Conservation (phyloP, 441 rosid species). For the Pelargonium myrrhifolium region DNA sequence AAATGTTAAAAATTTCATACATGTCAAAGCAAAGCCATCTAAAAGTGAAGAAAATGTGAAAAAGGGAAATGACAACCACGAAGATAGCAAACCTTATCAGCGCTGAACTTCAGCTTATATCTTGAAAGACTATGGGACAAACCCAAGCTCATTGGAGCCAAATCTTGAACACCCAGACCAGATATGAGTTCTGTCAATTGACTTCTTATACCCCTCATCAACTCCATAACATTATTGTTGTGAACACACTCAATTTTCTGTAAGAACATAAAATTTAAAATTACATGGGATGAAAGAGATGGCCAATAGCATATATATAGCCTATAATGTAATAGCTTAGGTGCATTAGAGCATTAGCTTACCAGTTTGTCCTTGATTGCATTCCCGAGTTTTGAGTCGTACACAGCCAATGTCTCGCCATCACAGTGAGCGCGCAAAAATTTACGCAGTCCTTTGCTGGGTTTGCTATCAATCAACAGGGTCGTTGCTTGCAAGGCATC, state of each 20-base stretch:
- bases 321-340: neutral
- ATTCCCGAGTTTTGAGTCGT: conserved; percentile 93
- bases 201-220: conserved; percentile 79
- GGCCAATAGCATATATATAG: neutral
- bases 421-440: conserved; percentile 58
- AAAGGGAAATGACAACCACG: neutral
- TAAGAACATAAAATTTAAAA: conserved; percentile 14
- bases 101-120: conserved; percentile 81
- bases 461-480: conserved; percentile 52
- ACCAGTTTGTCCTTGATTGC: conserved; percentile 85
- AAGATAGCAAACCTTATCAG: conserved; percentile 61
- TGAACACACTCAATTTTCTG: conserved; percentile 92
- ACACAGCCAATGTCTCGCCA: conserved; percentile 63
- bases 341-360: conserved; percentile 10
- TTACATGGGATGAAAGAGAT: conserved; percentile 5
- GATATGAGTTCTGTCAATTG: conserved; percentile 82
- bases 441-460: conserved; percentile 38
- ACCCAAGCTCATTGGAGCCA: conserved; percentile 96
- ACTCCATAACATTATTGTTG: conserved; percentile 83
- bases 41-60: too few relatives aligned
- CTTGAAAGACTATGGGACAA: conserved; percentile 84
- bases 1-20: too few relatives aligned
- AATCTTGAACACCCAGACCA: conserved; percentile 71
- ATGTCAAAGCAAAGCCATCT: too few relatives aligned
- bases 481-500: conserved; percentile 85